These are phyloP conservation scores for Omphalotus guepiniiformis DNA, from an alignment of 768 basidiomycete species.

Conservation along the genomic window DNA sequence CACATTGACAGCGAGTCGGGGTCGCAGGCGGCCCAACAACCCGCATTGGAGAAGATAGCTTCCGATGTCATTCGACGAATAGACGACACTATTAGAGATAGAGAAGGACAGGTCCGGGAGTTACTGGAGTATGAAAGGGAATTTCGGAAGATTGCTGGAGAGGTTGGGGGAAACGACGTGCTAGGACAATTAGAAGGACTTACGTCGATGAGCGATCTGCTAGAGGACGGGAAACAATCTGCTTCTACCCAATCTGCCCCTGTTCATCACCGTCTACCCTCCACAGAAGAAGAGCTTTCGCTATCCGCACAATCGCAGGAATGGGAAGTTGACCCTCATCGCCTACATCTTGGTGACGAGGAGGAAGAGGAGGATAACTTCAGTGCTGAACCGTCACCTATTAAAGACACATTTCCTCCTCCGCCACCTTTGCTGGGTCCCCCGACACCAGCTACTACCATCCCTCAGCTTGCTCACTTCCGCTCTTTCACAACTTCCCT, in stretches of 20 bases:
- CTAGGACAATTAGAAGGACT: conserved; percentile 67
- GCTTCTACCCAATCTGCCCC: conserved; percentile 21
- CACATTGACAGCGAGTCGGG: conserved; percentile 54
- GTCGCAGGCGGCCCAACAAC: conserved; percentile 28
- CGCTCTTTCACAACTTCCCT: conserved; percentile 73
- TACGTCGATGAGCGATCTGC: conserved; percentile 39
- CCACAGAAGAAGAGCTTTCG: conserved; percentile 25
- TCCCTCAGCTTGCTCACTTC: conserved; percentile 65
- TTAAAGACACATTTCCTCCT: conserved; percentile 52
- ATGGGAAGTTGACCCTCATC: conserved; percentile 59
- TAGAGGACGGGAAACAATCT: conserved; percentile 27
- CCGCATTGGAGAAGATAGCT: conserved; percentile 62
- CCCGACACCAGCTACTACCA: conserved; percentile 52
- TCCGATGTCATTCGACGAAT: conserved; percentile 72
- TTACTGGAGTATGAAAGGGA: conserved; percentile 75
- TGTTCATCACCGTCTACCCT: conserved; percentile 22
- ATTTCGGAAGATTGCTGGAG: conserved; percentile 69
- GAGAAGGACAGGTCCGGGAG: conserved; percentile 78
- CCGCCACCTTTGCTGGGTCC: conserved; percentile 46
- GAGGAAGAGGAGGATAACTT: conserved; percentile 42
- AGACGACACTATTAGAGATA: conserved; percentile 68
- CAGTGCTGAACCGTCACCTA: conserved; percentile 39
- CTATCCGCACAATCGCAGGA: conserved; percentile 36
- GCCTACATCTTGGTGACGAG: conserved; percentile 39
- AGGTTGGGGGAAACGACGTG: conserved; percentile 74